phyloP scores from a whole-genome alignment of 2,329 filamentous ascomycete species.

The Arachnomyces sp. region DNA sequence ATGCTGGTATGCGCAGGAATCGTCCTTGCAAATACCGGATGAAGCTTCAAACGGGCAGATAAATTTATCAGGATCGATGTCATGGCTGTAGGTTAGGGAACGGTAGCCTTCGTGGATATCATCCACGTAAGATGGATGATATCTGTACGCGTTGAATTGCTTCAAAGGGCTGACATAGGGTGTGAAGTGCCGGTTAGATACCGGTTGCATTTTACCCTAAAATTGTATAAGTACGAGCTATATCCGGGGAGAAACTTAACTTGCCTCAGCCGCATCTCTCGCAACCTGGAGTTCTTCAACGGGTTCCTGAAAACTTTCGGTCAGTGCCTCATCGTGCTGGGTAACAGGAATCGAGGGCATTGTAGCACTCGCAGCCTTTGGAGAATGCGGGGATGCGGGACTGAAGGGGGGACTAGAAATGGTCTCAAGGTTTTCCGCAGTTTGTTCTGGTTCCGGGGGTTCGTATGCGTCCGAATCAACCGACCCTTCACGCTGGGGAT shows the following conservation, averaged over 20 bases:
- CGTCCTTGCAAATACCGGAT: conserved; percentile 64
- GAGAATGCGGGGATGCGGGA: conserved; percentile 28
- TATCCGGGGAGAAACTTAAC: conserved; percentile 16
- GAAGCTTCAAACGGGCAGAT: conserved; percentile 70
- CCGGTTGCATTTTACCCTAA: conserved; percentile 19
- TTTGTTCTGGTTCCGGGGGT: conserved; percentile 39
- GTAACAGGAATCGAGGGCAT: conserved; percentile 16
- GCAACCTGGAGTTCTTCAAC: conserved; percentile 14
- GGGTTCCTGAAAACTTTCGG: conserved; percentile 22
- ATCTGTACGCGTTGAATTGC: conserved; percentile 80
- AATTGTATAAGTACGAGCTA: conserved; percentile 20
- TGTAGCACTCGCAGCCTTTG: conserved; percentile 18
- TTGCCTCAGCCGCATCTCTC: conserved; percentile 25
- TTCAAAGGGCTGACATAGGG: conserved; percentile 79
- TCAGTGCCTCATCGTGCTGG: conserved; percentile 25
- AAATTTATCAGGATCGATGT: conserved; percentile 65
- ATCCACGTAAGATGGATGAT: conserved; percentile 67
- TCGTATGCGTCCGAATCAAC: conserved; percentile 47
- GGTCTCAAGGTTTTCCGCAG: conserved; percentile 19
- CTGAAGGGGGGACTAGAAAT: conserved; percentile 36
- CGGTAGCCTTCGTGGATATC: conserved; percentile 67
- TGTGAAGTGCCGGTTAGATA: conserved; percentile 32
- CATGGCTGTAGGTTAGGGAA: conserved; percentile 89
- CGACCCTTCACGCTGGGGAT: conserved; percentile 22
- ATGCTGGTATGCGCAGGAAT: conserved; percentile 69